phyloP scores from a whole-genome alignment of 75 land plant genomes.

The Pinus tabuliformis region DNA sequence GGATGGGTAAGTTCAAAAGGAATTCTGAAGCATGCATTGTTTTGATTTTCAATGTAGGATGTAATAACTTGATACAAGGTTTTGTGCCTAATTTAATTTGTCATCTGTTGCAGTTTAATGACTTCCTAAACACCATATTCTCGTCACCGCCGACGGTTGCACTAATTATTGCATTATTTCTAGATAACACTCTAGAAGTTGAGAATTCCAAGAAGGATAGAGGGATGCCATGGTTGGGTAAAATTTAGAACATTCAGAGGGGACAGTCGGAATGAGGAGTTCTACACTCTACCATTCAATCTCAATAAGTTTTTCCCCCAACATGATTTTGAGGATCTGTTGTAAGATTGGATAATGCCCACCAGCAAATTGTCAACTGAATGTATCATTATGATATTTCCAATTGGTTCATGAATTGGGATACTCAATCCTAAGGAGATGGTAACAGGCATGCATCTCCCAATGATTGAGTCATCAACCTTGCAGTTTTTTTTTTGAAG shows the following conservation, averaged over 20 bases:
- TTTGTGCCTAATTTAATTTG: background rate
- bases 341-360: background rate
- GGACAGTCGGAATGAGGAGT: constrained; percentile 87
- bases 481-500: constrained; percentile 3
- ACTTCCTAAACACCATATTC: constrained; percentile 75
- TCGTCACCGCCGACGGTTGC: constrained; percentile 74
- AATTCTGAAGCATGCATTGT: background rate
- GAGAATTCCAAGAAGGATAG: constrained; percentile 79
- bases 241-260: constrained; percentile 93
- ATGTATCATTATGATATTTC: constrained; percentile 4
- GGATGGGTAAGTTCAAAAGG: constrained; percentile 70
- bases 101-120: constrained; percentile 71
- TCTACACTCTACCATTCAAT: constrained; percentile 89
- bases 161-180: constrained; percentile 68
- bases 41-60: background rate
- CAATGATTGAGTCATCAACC: constrained; percentile 5
- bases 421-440: background rate
- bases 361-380: background rate
- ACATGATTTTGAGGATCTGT: constrained; percentile 20
- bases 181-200: constrained; percentile 85
- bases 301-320: constrained; percentile 87
- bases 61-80: background rate
- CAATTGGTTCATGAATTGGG: background rate
- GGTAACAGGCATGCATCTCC: background rate
- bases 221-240: constrained; percentile 96